phyloP scores from a whole-genome alignment of 2,329 filamentous ascomycete genomes.

The Fusarium subtropicale region DNA sequence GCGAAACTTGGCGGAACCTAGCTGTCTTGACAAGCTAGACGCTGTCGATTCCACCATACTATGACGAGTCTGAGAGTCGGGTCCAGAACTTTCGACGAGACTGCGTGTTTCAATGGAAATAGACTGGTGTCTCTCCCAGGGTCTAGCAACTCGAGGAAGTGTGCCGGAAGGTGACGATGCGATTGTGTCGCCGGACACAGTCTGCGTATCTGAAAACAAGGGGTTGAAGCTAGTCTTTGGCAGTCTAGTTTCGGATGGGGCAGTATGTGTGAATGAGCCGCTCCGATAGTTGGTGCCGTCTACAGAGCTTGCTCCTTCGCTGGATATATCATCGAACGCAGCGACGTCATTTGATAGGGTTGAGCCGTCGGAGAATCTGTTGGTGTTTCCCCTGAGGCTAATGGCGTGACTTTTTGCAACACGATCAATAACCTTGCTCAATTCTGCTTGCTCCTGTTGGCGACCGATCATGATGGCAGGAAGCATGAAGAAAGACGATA shows the following conservation, averaged over 20 bases:
- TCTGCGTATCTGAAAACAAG: slow-evolving; percentile 57
- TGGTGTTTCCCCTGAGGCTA: slow-evolving; percentile 55
- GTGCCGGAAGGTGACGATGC: slow-evolving; percentile 60
- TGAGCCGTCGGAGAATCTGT: slow-evolving; percentile 66
- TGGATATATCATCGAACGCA: slow-evolving; percentile 66
- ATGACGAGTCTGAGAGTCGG: slow-evolving; percentile 57
- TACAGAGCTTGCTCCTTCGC: slow-evolving; percentile 69
- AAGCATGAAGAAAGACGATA: slow-evolving; percentile 92
- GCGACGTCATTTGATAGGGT: slow-evolving; percentile 63
- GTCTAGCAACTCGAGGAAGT: slow-evolving; percentile 54
- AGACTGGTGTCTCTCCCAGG: slow-evolving; percentile 66
- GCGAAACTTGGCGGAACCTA: slow-evolving; percentile 68
- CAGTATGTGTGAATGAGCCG: slow-evolving; percentile 62
- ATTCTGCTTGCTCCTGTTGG: slow-evolving; percentile 74
- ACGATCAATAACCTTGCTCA: slow-evolving; percentile 80
- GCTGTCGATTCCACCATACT: slow-evolving; percentile 60
- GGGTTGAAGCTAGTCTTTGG: slow-evolving; percentile 56
- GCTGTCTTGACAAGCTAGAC: slow-evolving; percentile 64
- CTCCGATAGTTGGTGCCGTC: slow-evolving; percentile 64
- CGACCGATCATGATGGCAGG: slow-evolving; percentile 86
- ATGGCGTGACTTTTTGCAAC: slow-evolving; percentile 74
- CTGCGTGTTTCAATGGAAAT: slow-evolving; percentile 62
- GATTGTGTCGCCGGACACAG: slow-evolving; percentile 58
- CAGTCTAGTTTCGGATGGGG: slow-evolving; percentile 56
- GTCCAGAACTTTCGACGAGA: slow-evolving; percentile 57